Evolutionary conservation across 345 rosid species (phyloP).

Genomic region (Populus euphratica): DNA sequence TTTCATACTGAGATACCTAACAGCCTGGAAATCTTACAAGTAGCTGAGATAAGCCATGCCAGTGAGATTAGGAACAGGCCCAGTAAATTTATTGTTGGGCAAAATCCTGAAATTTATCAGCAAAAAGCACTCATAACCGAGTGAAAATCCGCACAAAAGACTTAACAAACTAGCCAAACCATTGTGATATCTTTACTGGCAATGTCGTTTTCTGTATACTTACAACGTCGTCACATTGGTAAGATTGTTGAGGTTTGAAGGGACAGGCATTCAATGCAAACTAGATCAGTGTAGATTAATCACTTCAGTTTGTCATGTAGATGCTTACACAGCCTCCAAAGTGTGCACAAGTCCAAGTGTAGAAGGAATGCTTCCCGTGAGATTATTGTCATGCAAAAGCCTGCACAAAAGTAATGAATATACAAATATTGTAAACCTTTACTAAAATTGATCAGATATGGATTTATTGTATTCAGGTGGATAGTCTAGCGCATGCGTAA

Average conservation of each 20-base stretch:
- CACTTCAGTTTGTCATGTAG: background rate
- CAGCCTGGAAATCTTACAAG: conserved; percentile 45
- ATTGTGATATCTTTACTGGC: background rate
- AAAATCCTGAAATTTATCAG: conserved; percentile 44
- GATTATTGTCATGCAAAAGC: conserved; percentile 67
- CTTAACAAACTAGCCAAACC: background rate
- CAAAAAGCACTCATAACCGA: background rate
- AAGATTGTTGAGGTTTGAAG: conserved; percentile 58
- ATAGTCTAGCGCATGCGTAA: too few relatives aligned
- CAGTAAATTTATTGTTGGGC: conserved; percentile 61
- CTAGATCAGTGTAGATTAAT: background rate
- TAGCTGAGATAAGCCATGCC: conserved; percentile 50
- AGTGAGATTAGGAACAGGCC: conserved; percentile 59
- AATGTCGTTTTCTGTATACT: conserved; percentile 25
- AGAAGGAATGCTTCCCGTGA: conserved; percentile 52
- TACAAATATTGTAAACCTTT: too few relatives aligned
- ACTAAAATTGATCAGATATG: too few relatives aligned
- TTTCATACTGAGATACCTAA: background rate
- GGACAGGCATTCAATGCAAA: conserved; percentile 26
- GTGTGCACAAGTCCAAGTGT: conserved; percentile 55
- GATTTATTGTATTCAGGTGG: too few relatives aligned
- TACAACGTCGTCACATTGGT: conserved; percentile 53
- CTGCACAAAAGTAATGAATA: conserved; percentile 26
- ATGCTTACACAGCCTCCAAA: conserved; percentile 71
- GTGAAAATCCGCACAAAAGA: background rate